Evolutionary conservation across 345 rosid genomes (phyloP).

Genomic region (Acer saccharum): DNA sequence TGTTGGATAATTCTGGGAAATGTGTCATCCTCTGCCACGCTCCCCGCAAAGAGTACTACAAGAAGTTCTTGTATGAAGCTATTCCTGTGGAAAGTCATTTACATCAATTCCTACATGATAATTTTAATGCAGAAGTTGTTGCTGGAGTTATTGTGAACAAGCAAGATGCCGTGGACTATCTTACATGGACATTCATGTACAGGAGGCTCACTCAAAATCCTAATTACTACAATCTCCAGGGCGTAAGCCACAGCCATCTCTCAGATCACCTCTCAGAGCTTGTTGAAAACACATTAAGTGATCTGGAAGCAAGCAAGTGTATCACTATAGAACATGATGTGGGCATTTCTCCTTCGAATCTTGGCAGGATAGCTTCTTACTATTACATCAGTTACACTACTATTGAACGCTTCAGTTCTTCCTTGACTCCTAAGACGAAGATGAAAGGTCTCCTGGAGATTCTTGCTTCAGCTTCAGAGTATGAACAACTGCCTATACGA

Average conservation of each 20-base stretch:
- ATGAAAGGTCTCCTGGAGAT: slow-evolving; percentile 94
- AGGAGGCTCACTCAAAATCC: slow-evolving; percentile 93
- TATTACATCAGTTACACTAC: slow-evolving; percentile 87
- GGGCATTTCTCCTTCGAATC: slow-evolving; percentile 78
- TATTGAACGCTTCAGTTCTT: slow-evolving; percentile 87
- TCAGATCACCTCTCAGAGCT: slow-evolving; percentile 97
- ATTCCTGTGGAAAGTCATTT: slow-evolving; percentile 91
- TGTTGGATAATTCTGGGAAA: slow-evolving; percentile 85
- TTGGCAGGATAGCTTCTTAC: slow-evolving; percentile 87
- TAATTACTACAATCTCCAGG: slow-evolving; percentile 95
- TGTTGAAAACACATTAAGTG: slow-evolving; percentile 79
- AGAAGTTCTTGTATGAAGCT: slow-evolving; percentile 87
- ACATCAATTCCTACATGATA: slow-evolving; percentile 87
- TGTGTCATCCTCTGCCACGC: slow-evolving; percentile 89
- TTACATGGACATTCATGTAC: slow-evolving; percentile 96
- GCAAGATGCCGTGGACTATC: slow-evolving; percentile 96
- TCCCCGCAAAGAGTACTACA: slow-evolving; percentile 89
- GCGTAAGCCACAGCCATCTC: slow-evolving; percentile 90
- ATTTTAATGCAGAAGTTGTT: slow-evolving; percentile 89
- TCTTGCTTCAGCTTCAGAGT: slow-evolving; percentile 89
- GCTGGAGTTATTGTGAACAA: slow-evolving; percentile 77
- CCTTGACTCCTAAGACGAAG: slow-evolving; percentile 77
- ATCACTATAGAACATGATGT: slow-evolving; percentile 73
- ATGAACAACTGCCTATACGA: slow-evolving; percentile 71
- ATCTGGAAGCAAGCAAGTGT: slow-evolving; percentile 83